A percentile compares a stretch with the other conserved stretches of the same genome.
Evolutionary conservation across 441 rosid species (phyloP).

Genomic region (Croton setiger): DNA sequence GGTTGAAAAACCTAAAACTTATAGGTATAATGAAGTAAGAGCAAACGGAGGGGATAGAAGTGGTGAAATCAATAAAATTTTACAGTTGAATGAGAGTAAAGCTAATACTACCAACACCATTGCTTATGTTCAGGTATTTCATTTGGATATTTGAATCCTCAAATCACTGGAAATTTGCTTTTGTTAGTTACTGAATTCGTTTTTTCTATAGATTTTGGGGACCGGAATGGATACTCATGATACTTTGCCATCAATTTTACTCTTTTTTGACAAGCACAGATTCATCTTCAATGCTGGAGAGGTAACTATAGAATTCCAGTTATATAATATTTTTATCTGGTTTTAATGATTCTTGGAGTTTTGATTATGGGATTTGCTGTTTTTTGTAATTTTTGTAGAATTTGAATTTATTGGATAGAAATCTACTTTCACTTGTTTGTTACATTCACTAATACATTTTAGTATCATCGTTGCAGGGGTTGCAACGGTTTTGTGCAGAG

Average conservation of each 20-base stretch:
- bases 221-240: constrained; percentile 98
- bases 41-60: too few species aligned
- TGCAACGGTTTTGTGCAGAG: constrained; percentile 91
- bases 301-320: constrained; percentile 36
- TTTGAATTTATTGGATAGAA: too few species aligned
- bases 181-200: too few species aligned
- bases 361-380: neutral
- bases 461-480: constrained; percentile 55
- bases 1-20: too few species aligned
- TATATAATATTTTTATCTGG: neutral
- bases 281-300: constrained; percentile 96
- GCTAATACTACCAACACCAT: too few species aligned
- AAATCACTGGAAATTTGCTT: too few species aligned
- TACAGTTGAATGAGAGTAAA: too few species aligned
- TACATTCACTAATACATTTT: neutral
- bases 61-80: too few species aligned
- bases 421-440: neutral
- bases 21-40: too few species aligned
- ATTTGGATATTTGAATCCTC: too few species aligned
- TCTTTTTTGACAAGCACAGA: constrained; percentile 89
- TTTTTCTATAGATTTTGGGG: constrained; percentile 59
- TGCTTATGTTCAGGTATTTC: too few species aligned
- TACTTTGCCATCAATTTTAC: constrained; percentile 82
- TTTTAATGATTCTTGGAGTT: neutral
- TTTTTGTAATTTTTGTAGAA: neutral